Evolutionary conservation across 805 yeast genomes (phyloP).

Genomic region (Lipomyces yamanashiensis): DNA sequence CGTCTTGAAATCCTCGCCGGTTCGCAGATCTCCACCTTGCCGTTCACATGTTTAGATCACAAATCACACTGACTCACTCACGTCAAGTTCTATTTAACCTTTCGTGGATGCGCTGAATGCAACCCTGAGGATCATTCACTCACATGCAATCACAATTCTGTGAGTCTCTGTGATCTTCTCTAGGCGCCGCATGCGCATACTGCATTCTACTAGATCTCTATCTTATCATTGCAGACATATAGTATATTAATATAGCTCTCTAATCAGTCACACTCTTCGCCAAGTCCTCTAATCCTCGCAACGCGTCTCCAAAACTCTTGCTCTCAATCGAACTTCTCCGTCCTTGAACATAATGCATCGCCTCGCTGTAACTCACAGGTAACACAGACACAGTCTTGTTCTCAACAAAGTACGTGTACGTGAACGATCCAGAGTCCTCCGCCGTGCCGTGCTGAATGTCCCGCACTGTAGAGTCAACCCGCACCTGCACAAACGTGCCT

Average conservation of each 20-base stretch:
- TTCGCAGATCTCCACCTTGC: too few relatives aligned
- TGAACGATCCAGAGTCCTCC: constrained; percentile 82
- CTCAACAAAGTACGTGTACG: constrained; percentile 80
- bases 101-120: too few relatives aligned
- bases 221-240: neutral
- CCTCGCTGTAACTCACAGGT: constrained; percentile 87
- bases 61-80: too few relatives aligned
- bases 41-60: too few relatives aligned
- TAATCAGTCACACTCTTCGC: constrained; percentile 10
- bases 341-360: constrained; percentile 90
- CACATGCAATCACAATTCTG: neutral
- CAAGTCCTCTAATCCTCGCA: constrained; percentile 21
- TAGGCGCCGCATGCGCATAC: neutral
- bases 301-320: constrained; percentile 23
- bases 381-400: constrained; percentile 63
- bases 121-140: too few relatives aligned
- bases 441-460: constrained; percentile 63
- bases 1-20: too few relatives aligned
- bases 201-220: neutral
- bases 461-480: constrained; percentile 81
- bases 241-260: neutral
- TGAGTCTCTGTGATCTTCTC: neutral
- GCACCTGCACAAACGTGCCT: constrained; percentile 87
- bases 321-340: constrained; percentile 78
- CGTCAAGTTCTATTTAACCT: too few relatives aligned